These are phyloP conservation scores for Jatropha podagrica DNA, from an alignment of 441 rosid genomes.

Conservation along the genomic window DNA sequence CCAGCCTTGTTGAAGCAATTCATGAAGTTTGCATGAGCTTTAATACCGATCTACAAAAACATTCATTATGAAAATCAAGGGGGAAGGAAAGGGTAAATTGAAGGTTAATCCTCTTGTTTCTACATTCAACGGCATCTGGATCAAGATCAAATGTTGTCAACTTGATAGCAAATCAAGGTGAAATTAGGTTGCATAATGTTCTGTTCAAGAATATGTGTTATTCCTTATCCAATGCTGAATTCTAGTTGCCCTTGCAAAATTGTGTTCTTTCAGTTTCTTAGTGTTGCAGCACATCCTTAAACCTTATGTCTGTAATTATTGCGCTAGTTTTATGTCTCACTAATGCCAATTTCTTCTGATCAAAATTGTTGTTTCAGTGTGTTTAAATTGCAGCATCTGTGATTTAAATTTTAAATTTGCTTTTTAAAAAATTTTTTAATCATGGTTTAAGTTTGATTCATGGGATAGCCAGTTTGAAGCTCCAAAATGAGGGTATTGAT, in stretches of 20 bases:
- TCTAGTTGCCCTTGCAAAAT: background rate
- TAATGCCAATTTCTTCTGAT: background rate
- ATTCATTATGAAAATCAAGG: background rate
- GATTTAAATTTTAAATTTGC: background rate
- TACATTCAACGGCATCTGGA: background rate
- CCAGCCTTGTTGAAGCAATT: background rate
- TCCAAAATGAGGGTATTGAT: background rate
- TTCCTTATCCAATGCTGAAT: background rate
- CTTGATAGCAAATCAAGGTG: background rate
- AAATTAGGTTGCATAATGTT: background rate
- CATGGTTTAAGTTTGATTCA: background rate
- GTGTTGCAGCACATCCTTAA: background rate
- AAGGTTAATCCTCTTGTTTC: background rate
- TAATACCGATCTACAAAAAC: background rate
- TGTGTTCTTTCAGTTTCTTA: background rate
- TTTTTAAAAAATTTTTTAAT: background rate
- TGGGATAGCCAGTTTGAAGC: background rate
- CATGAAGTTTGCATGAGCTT: background rate
- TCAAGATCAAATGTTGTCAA: background rate
- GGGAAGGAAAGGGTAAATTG: slow-evolving; percentile 5
- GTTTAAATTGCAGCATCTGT: background rate
- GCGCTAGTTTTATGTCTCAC: background rate
- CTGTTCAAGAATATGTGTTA: background rate
- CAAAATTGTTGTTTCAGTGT: background rate
- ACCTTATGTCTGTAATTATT: background rate